Evolutionary conservation across 768 basidiomycete genomes (phyloP), one percentile per base, ranked within the genome.

Genomic region (Termitomyces eurrhizus): DNA sequence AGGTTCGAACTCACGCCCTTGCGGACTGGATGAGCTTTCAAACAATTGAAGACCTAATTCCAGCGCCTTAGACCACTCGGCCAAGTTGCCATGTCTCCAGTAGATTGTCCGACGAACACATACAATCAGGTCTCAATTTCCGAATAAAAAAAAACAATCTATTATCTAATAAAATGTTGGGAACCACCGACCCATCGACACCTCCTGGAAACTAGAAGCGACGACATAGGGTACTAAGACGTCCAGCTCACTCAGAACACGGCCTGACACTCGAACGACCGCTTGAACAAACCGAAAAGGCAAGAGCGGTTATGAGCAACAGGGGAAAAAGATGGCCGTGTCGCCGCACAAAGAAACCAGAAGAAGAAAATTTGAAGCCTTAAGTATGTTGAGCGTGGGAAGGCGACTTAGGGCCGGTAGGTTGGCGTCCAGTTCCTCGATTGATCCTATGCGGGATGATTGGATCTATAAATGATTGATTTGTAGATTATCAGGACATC

Each of bases 191-290:
- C 90, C 90, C 90, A 78, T 85, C 87, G 68, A 73, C 78, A 77
- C 80, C 77, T 75, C 79, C 67, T 68, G 53, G 53, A 48, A 57
- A 60, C 64, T 60, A 66, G 65, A 70, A 73, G 79, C 80, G 75
- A 80, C 74, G 83, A 86, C 70, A 79, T 67, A 75, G 88, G 89
- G 90, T 91, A 55, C 89, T 92, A 66, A 91, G 90, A 92, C 80
- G 88, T 87, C 85, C 89, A 73, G 62, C 64, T 89, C 76, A 61
- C 65, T 92, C 89, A 81, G 77, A 78, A 78, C 90, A 88, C 88
- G 81, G 80, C 87, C 79, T 90, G 90, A 92, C 90, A 90, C 90
- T 92, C 90, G 72, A 91, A 92, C 89, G 73, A 79, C 87, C 81
- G 84, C 87, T 79, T 89, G 70, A 68, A 75, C 68, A 68, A 66